Evolutionary conservation across 108 stramenopile genomes (phyloP).

Genomic region (Nitzschia inconspicua): DNA sequence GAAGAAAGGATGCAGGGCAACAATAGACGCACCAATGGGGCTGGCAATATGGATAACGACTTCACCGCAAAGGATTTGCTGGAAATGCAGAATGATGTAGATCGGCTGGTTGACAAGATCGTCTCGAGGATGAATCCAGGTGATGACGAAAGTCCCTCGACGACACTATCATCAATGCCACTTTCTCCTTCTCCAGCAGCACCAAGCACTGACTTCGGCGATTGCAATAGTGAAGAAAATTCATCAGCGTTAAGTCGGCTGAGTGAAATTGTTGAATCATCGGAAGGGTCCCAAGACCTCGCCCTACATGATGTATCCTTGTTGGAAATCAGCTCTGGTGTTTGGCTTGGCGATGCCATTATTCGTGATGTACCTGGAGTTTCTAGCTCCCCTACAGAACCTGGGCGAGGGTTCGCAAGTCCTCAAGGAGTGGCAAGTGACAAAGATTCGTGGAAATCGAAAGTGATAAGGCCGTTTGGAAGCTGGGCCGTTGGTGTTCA

Average conservation of each 20-base stretch:
- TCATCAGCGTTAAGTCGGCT: too few species aligned
- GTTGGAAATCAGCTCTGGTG: conserved; percentile 61
- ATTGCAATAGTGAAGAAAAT: background rate
- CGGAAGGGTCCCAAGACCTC: conserved; percentile 20
- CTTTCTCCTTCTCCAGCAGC: background rate
- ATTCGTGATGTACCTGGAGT: conserved; percentile 54
- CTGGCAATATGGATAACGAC: conserved; percentile 1
- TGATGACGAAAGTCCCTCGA: background rate
- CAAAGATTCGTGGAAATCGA: conserved; percentile 9
- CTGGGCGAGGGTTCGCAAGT: conserved; percentile 32
- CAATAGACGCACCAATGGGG: background rate
- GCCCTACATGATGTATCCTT: conserved; percentile 42
- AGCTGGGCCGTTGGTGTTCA: conserved; percentile 71
- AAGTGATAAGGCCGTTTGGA: conserved; percentile 40
- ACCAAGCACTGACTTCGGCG: background rate
- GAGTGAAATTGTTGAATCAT: background rate
- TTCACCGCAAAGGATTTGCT: conserved; percentile 35
- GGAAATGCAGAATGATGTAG: conserved; percentile 46
- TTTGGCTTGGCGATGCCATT: conserved; percentile 73
- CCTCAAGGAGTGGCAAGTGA: conserved; percentile 2
- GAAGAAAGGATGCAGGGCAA: conserved; percentile 30
- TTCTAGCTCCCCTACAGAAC: conserved; percentile 8
- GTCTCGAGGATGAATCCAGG: conserved; percentile 18
- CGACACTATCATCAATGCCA: background rate
- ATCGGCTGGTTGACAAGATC: conserved; percentile 44